Evolutionary conservation across 768 basidiomycete species (phyloP).

Genomic region (Termitomyces sp.): DNA sequence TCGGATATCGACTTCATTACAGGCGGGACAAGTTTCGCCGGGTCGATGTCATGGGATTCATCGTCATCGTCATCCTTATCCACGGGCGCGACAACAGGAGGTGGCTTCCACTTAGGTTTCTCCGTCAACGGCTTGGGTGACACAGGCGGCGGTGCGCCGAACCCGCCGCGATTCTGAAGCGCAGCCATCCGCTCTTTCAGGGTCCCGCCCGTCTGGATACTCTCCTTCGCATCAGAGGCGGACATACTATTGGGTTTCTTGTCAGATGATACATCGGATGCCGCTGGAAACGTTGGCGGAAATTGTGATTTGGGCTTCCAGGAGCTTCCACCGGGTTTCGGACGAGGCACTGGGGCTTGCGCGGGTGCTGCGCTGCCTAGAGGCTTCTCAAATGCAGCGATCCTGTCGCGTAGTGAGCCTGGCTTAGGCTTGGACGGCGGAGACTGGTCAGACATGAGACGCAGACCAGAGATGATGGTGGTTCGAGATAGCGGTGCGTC

Average conservation of each 20-base stretch:
- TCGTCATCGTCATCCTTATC: conserved; percentile 43
- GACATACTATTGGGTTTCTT: conserved; percentile 53
- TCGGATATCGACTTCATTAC: conserved; percentile 14
- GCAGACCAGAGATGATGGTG: conserved; percentile 10
- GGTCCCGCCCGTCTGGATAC: conserved; percentile 74
- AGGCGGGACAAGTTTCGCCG: conserved; percentile 31
- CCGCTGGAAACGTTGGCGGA: conserved; percentile 37
- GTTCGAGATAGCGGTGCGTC: conserved; percentile 9
- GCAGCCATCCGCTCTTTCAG: conserved; percentile 96
- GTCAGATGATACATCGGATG: conserved; percentile 19
- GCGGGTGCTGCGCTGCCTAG: conserved; percentile 27
- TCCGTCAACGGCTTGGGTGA: conserved; percentile 56
- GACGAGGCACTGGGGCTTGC: conserved; percentile 44
- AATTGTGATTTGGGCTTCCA: conserved; percentile 70
- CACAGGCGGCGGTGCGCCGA: conserved; percentile 55
- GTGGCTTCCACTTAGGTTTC: conserved; percentile 86
- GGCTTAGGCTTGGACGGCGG: conserved; percentile 60
- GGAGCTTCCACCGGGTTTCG: conserved; percentile 61
- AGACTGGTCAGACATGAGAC: conserved; percentile 53
- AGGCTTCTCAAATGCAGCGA: conserved; percentile 82
- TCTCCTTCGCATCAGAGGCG: conserved; percentile 83
- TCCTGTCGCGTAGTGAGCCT: conserved; percentile 81
- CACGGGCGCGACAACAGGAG: conserved; percentile 46
- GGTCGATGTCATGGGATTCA: conserved; percentile 20
- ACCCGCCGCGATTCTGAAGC: conserved; percentile 77